A percentile compares a stretch with the other conserved stretches of the same genome.
Conservation (phyloP, 2,329 filamentous ascomycete genomes). For the Cryphonectria nitschkei region DNA sequence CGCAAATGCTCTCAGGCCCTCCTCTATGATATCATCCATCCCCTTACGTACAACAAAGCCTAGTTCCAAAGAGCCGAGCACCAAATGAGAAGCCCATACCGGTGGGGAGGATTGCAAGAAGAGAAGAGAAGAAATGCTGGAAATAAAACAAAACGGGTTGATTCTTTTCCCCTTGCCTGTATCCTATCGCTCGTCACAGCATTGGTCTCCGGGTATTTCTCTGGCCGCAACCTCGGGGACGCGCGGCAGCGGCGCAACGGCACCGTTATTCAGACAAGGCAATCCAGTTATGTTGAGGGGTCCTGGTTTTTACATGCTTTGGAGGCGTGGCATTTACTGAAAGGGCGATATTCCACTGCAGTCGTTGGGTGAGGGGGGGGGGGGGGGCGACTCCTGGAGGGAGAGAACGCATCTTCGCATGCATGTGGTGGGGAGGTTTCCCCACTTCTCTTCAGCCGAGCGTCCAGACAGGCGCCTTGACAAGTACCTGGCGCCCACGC, state of each 20-base stretch:
- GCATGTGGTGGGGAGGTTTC: too few species aligned
- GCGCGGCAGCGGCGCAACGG: background rate
- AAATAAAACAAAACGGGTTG: background rate
- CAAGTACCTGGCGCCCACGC: constrained; percentile 72
- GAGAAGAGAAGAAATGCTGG: background rate
- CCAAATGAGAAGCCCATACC: background rate
- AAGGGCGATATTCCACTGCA: background rate
- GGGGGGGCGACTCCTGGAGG: background rate
- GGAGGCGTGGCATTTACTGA: background rate
- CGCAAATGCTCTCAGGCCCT: background rate
- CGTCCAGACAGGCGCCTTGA: constrained; percentile 76
- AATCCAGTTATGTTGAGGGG: background rate
- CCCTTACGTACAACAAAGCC: background rate
- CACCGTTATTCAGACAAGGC: background rate
- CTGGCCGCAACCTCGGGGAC: background rate
- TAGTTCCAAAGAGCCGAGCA: background rate
- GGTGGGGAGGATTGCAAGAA: background rate
- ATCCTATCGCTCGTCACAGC: background rate
- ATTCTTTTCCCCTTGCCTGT: background rate
- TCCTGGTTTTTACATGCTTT: background rate
- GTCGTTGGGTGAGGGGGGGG: background rate
- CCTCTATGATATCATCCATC: background rate
- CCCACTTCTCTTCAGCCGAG: constrained; percentile 40
- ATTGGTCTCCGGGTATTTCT: background rate
- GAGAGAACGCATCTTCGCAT: background rate